Evolutionary conservation across 768 basidiomycete species (phyloP), one percentile per base, ranked within the genome.

Genomic region (Lactifluus hygrophoroides): DNA sequence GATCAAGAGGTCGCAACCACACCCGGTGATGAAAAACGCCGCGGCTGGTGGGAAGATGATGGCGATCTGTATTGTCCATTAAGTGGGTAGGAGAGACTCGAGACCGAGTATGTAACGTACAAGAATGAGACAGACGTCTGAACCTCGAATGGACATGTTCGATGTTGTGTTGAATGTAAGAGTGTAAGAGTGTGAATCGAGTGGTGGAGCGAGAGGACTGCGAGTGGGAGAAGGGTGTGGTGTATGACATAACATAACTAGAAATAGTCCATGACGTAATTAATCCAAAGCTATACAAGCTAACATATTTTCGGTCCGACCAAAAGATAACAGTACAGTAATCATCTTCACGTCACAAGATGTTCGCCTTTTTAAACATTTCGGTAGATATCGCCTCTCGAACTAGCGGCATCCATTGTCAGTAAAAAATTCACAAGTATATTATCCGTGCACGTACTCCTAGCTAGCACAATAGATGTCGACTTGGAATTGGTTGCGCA

Each of bases 1-100:
- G 72, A 94, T 90, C 65, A 93, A 78, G 47, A 94, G 75, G 74
- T 93, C 91, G 66, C 89, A 91, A 61, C 84, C 81, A 70, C 91
- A 94, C 32, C 91, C 91, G 0, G 87, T 80, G 57, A 93, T 69
- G 66, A 92, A 83, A 3, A 74, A 83, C 0, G 83, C 88, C 0
- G 88, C 88, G 0, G 89, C 90, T 5, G 89, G 88, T 9, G 90
- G 89, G 69, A 90, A 90, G 51, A 90, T 66, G 66, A 90, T 88
- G 10, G 88, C 82, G 56, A 89, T 81, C 87, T 89, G 58, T 8
- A 14, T 42, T 23, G 27, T 7, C 9, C 34, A 16, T 43, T 49
- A 32, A 56, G 58, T 19, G 11, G 27, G 6, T 8, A 23, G 3
- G 8, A 9, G 16, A 9, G 1, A 19, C 21, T 1, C n/a, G 28